These are phyloP conservation scores for Lomentospora prolificans DNA, from an alignment of 2,329 filamentous ascomycete species.

Conservation along the genomic window DNA sequence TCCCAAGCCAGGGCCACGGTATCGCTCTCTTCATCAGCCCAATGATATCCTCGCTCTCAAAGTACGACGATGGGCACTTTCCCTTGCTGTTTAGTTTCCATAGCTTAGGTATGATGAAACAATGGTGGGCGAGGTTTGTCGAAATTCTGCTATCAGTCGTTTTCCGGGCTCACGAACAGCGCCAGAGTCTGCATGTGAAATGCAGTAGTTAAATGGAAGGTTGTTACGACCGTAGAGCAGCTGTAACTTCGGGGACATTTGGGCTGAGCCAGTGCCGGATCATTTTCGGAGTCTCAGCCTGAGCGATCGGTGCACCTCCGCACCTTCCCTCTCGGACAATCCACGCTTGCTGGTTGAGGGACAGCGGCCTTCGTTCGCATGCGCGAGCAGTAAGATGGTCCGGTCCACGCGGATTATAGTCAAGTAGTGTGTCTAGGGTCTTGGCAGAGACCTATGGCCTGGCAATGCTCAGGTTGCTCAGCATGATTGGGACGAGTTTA, in stretches of 20 bases:
- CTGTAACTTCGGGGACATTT: background rate
- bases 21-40: background rate
- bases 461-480: too few relatives aligned
- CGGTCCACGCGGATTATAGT: too few relatives aligned
- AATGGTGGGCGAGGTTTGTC: background rate
- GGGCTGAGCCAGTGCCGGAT: too few relatives aligned
- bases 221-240: background rate
- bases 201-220: background rate
- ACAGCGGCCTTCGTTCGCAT: too few relatives aligned
- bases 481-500: too few relatives aligned
- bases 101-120: background rate
- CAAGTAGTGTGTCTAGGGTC: too few relatives aligned
- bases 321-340: too few relatives aligned
- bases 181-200: background rate
- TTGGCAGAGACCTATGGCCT: too few relatives aligned
- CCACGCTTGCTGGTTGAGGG: too few relatives aligned
- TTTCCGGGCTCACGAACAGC: background rate
- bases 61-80: background rate
- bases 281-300: background rate
- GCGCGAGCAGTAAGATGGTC: too few relatives aligned
- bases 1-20: background rate
- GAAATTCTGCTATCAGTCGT: background rate
- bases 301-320: too few relatives aligned
- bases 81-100: background rate
- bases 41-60: background rate